Evolutionary conservation across 805 yeast genomes (phyloP).

Genomic region (Wickerhamiella hasegawae): DNA sequence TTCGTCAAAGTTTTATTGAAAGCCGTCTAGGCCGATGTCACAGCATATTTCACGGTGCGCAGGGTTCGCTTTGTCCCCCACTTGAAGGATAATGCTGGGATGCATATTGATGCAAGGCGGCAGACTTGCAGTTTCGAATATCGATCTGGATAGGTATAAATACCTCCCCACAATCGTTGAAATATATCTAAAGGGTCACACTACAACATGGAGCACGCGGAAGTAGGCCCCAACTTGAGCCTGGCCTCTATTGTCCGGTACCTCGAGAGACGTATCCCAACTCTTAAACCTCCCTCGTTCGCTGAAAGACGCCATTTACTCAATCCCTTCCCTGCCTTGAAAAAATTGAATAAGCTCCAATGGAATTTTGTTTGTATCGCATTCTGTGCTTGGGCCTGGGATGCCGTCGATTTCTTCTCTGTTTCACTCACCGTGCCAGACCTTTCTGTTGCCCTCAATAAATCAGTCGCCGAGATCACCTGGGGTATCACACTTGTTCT

Average conservation of each 20-base stretch:
- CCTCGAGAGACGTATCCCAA: conserved; percentile 18
- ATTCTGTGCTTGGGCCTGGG: conserved; percentile 53
- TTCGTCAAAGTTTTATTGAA: too few species aligned
- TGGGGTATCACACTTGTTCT: conserved; percentile 63
- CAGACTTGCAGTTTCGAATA: too few species aligned
- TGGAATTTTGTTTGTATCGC: conserved; percentile 50
- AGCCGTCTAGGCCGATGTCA: too few species aligned
- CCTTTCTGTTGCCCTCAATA: conserved; percentile 34
- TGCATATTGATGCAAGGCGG: too few species aligned
- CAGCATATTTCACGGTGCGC: too few species aligned
- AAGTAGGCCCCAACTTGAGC: conserved; percentile 15
- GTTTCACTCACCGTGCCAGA: conserved; percentile 38
- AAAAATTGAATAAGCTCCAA: conserved; percentile 32
- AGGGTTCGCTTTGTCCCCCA: too few species aligned
- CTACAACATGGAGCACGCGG: too few species aligned
- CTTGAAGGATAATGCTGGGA: too few species aligned
- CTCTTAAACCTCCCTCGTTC: conserved; percentile 18
- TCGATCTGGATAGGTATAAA: too few species aligned
- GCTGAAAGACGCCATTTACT: conserved; percentile 16
- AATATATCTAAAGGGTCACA: too few species aligned
- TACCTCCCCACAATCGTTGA: too few species aligned
- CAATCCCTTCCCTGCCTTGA: conserved; percentile 49
- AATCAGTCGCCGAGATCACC: conserved; percentile 34
- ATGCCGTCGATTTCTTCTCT: conserved; percentile 55
- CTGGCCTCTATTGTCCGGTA: conserved; percentile 16